Evolutionary conservation across 2,329 filamentous ascomycete species (phyloP).

Genomic region (Aspergillus pseudonomiae): DNA sequence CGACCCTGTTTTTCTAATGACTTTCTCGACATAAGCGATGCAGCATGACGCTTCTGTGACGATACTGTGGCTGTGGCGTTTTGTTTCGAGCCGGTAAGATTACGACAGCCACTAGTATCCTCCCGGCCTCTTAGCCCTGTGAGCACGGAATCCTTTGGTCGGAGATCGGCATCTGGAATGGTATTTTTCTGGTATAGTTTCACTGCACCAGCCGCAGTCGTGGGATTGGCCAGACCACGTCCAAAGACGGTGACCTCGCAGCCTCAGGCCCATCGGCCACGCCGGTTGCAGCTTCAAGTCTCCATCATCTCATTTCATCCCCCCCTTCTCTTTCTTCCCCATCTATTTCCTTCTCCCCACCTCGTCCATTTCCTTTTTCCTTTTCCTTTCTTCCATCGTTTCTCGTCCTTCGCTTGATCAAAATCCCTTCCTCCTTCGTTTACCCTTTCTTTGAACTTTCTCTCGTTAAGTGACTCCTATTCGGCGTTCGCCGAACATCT

Average conservation of each 20-base stretch:
- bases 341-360: slow-evolving; percentile 15
- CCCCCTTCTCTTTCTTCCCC: slow-evolving; percentile 12
- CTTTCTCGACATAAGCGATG: background rate
- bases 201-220: slow-evolving; percentile 5
- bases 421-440: slow-evolving; percentile 9
- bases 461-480: slow-evolving; percentile 15
- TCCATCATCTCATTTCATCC: slow-evolving; percentile 14
- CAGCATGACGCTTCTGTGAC: background rate
- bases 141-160: background rate
- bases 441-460: slow-evolving; percentile 12
- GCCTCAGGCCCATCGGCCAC: slow-evolving; percentile 23
- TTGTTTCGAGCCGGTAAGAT: background rate
- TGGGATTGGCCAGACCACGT: slow-evolving; percentile 24
- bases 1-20: background rate
- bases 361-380: slow-evolving; percentile 10
- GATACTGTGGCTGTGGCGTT: background rate
- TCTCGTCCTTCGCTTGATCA: slow-evolving; percentile 12
- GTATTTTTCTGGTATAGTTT: slow-evolving; percentile 6
- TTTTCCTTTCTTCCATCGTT: slow-evolving; percentile 17
- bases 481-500: slow-evolving; percentile 14
- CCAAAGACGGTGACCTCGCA: slow-evolving; percentile 14
- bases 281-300: slow-evolving; percentile 15
- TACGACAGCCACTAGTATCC: background rate
- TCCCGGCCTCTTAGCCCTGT: background rate
- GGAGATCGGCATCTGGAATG: background rate